Evolutionary conservation across 2,329 filamentous ascomycete genomes (phyloP), one percentile per base, ranked within the genome.

Genomic region (Xylariales sp.): DNA sequence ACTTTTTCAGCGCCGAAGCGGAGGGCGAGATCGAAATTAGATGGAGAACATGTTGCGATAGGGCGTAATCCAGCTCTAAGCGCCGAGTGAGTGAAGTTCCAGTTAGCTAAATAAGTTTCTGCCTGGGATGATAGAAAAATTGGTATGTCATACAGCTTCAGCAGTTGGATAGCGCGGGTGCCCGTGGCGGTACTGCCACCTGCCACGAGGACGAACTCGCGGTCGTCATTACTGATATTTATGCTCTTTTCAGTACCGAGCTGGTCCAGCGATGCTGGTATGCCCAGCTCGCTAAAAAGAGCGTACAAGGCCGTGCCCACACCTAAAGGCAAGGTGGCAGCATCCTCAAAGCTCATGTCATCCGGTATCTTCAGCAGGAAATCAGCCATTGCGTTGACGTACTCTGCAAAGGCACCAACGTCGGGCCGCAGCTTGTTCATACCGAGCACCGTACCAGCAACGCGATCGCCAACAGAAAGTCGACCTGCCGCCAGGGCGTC

Each of bases 21-120:
- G 41, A 64, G 64, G 4, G 70, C 56, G 10, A 74, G 64, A 4
- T 65, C 60, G 51, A 69, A 70, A 52, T 74, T 75, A 36, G 56
- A 59, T 2, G 66, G 60, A 1, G 68, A 72, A 38, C 42, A 47
- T 1, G 42, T 43, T 3, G 39, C 35, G 6, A 49, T 29, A 6
- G 32, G 20, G 5, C 17, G 14, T 5, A 39, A 13, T 1, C 37
- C 37, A 11, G 29, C 28, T 12, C 33, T 36, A 33, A 3, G n/a
- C 24, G 18, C n/a, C 17, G 8, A 2, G 20, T n/a, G 13, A 4
- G 16, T 6, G 12, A 33, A 1, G 16, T 0, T 2, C 1, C 11
- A 24, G 3, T 14, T 11, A 29, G n/a, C n/a, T n/a, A n/a, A n/a
- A n/a, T n/a, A n/a, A n/a, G n/a, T n/a, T n/a, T n/a, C n/a, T n/a